These are phyloP conservation scores for Paecilomyces dactylethromorphus DNA, from an alignment of 2,329 filamentous ascomycete genomes.

Conservation along the genomic window DNA sequence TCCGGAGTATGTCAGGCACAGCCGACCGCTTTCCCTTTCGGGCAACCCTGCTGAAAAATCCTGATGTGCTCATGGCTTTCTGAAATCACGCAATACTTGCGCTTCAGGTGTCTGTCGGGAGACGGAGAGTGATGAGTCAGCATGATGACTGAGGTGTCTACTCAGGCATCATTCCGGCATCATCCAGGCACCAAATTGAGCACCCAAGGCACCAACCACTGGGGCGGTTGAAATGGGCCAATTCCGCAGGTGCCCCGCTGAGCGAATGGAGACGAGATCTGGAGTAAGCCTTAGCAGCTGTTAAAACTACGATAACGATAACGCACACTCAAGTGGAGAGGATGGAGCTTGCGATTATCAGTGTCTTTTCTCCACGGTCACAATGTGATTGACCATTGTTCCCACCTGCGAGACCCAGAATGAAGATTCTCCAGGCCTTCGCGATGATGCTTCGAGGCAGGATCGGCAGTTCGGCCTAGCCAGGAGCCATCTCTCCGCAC, in stretches of 20 bases:
- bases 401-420: neutral
- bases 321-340: neutral
- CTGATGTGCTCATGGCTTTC: slow-evolving; percentile 20
- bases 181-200: neutral
- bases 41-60: slow-evolving; percentile 18
- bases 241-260: neutral
- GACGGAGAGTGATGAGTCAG: slow-evolving; percentile 12
- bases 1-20: neutral
- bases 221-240: neutral
- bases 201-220: neutral
- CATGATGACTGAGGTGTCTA: neutral
- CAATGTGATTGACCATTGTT: too few relatives aligned
- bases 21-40: slow-evolving; percentile 20
- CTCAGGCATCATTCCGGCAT: neutral
- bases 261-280: neutral
- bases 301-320: neutral
- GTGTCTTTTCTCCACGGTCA: too few relatives aligned
- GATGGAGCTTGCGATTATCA: neutral
- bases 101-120: slow-evolving; percentile 9
- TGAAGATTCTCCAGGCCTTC: neutral
- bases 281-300: neutral
- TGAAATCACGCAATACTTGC: slow-evolving; percentile 38
- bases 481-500: neutral
- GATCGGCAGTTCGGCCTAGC: neutral
- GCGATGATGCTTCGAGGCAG: neutral